Evolutionary conservation across 495 filamentous ascomycete genomes (phyloP).

Genomic region (Hypoxylon intermedium): DNA sequence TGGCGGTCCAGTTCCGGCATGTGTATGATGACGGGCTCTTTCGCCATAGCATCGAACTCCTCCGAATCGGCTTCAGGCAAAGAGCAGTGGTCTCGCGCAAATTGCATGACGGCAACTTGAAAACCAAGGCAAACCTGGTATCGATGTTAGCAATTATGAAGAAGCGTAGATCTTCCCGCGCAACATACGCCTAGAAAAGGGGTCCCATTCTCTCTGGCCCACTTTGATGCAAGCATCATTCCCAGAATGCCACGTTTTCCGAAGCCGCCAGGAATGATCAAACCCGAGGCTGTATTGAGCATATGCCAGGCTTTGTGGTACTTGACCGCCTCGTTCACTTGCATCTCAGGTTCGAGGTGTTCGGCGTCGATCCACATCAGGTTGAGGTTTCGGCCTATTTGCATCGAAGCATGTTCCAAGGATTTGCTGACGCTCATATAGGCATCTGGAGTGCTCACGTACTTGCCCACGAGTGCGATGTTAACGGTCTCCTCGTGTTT

Average conservation of each 20-base stretch:
- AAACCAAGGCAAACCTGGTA: slow-evolving; percentile 80
- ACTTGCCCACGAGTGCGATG: slow-evolving; percentile 94
- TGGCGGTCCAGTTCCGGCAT: slow-evolving; percentile 79
- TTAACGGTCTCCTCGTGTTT: slow-evolving; percentile 72
- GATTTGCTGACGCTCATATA: slow-evolving; percentile 85
- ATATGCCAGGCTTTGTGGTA: slow-evolving; percentile 89
- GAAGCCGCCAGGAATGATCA: slow-evolving; percentile 80
- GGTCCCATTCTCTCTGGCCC: slow-evolving; percentile 79
- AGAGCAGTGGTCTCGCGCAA: slow-evolving; percentile 73
- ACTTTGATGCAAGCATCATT: slow-evolving; percentile 84
- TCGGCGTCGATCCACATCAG: slow-evolving; percentile 84
- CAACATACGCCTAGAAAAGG: slow-evolving; percentile 75
- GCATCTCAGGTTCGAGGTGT: slow-evolving; percentile 72
- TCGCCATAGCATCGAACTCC: slow-evolving; percentile 66
- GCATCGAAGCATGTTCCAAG: slow-evolving; percentile 91
- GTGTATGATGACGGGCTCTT: slow-evolving; percentile 74
- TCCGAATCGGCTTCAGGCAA: slow-evolving; percentile 66
- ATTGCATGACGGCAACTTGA: slow-evolving; percentile 93
- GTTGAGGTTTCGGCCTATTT: slow-evolving; percentile 77
- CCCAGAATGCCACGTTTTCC: slow-evolving; percentile 81
- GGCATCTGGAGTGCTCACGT: slow-evolving; percentile 75
- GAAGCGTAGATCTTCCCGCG: too few species aligned
- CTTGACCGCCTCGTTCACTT: slow-evolving; percentile 66
- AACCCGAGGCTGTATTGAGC: slow-evolving; percentile 52
- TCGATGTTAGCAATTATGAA: too few species aligned